Conservation (phyloP, 2,329 filamentous ascomycete species). For the Nannizziopsis arthrosporioides region DNA sequence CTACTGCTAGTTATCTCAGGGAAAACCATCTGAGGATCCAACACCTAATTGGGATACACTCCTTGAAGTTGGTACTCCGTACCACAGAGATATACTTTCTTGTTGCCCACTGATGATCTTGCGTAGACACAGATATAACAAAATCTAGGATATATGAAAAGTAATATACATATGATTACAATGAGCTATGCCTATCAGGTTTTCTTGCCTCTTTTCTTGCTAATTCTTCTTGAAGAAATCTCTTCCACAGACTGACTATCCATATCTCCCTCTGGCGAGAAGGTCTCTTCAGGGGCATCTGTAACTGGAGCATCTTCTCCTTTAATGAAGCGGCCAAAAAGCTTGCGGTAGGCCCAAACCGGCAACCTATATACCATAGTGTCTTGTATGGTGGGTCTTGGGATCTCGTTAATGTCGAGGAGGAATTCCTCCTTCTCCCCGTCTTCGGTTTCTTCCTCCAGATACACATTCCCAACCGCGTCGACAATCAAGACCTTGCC, state of each 20-base stretch:
- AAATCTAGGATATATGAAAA: conserved; percentile 1
- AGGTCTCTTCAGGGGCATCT: not conserved
- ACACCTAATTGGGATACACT: not conserved
- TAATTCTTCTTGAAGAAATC: not conserved
- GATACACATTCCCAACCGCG: conserved; percentile 77
- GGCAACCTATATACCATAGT: conserved; percentile 75
- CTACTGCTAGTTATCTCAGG: too few species aligned
- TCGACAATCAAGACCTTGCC: conserved; percentile 92
- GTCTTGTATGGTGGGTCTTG: conserved; percentile 62
- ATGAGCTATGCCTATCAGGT: not conserved
- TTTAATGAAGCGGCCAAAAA: conserved; percentile 22
- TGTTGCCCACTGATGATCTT: not conserved
- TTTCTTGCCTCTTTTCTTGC: conserved; percentile 4
- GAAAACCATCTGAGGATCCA: not conserved
- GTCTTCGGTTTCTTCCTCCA: conserved; percentile 85
- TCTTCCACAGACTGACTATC: not conserved
- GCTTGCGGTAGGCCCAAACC: conserved; percentile 53
- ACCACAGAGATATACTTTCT: too few species aligned
- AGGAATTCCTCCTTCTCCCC: conserved; percentile 72
- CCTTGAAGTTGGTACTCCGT: not conserved
- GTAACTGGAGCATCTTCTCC: conserved; percentile 13
- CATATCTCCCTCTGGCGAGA: not conserved
- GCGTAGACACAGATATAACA: not conserved
- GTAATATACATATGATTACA: conserved; percentile 6
- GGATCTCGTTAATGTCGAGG: conserved; percentile 78